Conservation (phyloP, 2,329 filamentous ascomycete species). For the Metarhizium robertsii region DNA sequence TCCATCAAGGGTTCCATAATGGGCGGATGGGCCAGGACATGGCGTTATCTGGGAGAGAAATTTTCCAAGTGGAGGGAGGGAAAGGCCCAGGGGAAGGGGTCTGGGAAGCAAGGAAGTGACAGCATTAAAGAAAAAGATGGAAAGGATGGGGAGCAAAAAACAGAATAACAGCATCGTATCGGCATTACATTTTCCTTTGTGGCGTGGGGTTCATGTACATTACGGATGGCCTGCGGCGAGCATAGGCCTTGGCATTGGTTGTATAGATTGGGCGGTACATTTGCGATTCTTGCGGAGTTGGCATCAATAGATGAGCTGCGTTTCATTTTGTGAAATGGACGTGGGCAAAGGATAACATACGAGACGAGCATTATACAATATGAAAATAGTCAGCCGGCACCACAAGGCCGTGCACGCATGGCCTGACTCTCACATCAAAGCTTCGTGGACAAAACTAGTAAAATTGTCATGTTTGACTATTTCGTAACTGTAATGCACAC, state of each 20-base stretch:
- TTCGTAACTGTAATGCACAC: too few species aligned
- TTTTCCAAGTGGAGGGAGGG: constrained; percentile 52
- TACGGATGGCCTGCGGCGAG: neutral
- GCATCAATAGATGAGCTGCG: neutral
- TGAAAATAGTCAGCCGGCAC: too few species aligned
- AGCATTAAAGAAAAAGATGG: neutral
- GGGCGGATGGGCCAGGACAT: constrained; percentile 59
- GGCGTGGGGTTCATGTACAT: neutral
- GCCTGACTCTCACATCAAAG: too few species aligned
- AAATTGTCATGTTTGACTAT: too few species aligned
- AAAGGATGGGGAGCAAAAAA: neutral
- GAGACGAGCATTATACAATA: too few species aligned
- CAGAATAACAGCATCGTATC: neutral
- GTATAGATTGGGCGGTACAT: neutral
- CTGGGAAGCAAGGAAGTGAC: constrained; percentile 9
- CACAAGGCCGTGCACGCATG: too few species aligned
- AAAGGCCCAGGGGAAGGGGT: constrained; percentile 14
- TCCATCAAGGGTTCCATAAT: constrained; percentile 78
- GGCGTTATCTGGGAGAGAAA: constrained; percentile 79
- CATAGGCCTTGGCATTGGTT: neutral
- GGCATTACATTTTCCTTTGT: neutral
- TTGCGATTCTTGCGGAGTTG: neutral
- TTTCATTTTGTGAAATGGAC: neutral
- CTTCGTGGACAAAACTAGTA: too few species aligned
- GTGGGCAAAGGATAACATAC: too few species aligned